Conservation (phyloP, 441 rosid species). For the Pelargonium fulgidum region DNA sequence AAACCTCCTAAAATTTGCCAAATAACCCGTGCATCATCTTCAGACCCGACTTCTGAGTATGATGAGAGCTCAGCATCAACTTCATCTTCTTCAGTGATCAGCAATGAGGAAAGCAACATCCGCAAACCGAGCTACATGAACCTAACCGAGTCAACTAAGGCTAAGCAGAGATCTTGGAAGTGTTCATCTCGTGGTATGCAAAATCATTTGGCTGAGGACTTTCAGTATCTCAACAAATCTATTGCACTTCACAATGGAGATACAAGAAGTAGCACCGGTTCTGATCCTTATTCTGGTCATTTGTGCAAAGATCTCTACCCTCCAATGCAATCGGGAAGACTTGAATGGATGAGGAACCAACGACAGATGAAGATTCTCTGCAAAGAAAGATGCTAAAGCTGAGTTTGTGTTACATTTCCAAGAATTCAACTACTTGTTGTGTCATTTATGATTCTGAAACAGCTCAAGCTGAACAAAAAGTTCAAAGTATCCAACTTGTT, state of each 20-base stretch:
- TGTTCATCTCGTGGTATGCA: constrained; percentile 20
- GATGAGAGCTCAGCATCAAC: constrained; percentile 41
- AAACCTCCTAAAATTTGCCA: constrained; percentile 33
- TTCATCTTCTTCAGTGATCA: constrained; percentile 38
- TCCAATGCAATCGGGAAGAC: constrained; percentile 32
- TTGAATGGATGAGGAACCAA: constrained; percentile 25
- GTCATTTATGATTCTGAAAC: not conserved
- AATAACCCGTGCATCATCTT: constrained; percentile 28
- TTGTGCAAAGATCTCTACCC: constrained; percentile 40
- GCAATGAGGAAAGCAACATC: constrained; percentile 26
- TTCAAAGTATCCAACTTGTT: not conserved
- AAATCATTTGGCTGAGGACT: constrained; percentile 27
- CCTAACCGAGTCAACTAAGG: constrained; percentile 45
- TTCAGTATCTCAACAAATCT: constrained; percentile 32
- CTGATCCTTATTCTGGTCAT: constrained; percentile 24
- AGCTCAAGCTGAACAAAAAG: not conserved
- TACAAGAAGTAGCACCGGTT: constrained; percentile 35
- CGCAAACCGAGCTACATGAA: constrained; percentile 53
- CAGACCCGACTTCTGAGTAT: constrained; percentile 37
- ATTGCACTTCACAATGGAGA: constrained; percentile 26
- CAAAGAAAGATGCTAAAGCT: not conserved
- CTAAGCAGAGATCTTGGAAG: constrained; percentile 37
- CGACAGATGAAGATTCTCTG: not conserved
- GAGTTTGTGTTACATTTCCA: not conserved
- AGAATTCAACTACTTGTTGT: constrained; percentile 4